Percentiles rank a stretch among this genome's conserved stretches.
Evolutionary conservation across 495 filamentous ascomycete genomes (phyloP).

Genomic region (Penicillium canescens): DNA sequence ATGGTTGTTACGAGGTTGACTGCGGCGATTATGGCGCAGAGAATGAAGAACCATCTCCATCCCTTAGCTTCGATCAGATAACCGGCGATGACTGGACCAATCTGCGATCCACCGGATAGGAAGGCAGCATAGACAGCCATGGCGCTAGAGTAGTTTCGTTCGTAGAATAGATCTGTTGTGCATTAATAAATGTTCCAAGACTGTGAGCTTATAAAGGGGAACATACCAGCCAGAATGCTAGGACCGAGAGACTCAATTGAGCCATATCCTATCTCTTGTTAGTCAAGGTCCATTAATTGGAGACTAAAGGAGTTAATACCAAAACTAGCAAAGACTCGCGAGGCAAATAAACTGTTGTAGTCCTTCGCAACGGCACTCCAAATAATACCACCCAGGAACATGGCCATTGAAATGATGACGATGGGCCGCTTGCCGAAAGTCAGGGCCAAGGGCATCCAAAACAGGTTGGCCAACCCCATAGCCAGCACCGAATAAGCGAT

Average conservation of each 20-base stretch:
- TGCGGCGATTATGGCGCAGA: slow-evolving; percentile 31
- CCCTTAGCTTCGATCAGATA: slow-evolving; percentile 30
- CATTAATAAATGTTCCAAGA: no score
- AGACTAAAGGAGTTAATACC: slow-evolving; percentile 8
- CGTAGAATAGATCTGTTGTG: slow-evolving; percentile 33
- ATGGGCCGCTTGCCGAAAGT: slow-evolving; percentile 48
- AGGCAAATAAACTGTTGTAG: slow-evolving; percentile 28
- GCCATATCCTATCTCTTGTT: slow-evolving; percentile 21
- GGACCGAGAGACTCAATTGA: slow-evolving; percentile 39
- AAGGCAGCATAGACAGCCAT: slow-evolving; percentile 40
- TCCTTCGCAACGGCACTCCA: slow-evolving; percentile 33
- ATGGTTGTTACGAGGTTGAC: slow-evolving; percentile 31
- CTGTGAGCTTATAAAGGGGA: no score
- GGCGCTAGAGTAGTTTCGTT: slow-evolving; percentile 40
- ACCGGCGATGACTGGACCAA: slow-evolving; percentile 33
- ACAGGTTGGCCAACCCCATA: slow-evolving; percentile 40
- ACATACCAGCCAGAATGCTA: slow-evolving; percentile 36
- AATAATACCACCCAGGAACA: slow-evolving; percentile 38
- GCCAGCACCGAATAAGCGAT: slow-evolving; percentile 37
- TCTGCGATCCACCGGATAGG: slow-evolving; percentile 37
- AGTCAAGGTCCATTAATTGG: not conserved
- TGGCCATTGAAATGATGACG: slow-evolving; percentile 41
- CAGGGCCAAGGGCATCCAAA: slow-evolving; percentile 53
- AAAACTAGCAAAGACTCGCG: slow-evolving; percentile 35
- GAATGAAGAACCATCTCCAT: slow-evolving; percentile 38